Evolutionary conservation across 768 basidiomycete species (phyloP).

Genomic region (Mycena leptocephala): DNA sequence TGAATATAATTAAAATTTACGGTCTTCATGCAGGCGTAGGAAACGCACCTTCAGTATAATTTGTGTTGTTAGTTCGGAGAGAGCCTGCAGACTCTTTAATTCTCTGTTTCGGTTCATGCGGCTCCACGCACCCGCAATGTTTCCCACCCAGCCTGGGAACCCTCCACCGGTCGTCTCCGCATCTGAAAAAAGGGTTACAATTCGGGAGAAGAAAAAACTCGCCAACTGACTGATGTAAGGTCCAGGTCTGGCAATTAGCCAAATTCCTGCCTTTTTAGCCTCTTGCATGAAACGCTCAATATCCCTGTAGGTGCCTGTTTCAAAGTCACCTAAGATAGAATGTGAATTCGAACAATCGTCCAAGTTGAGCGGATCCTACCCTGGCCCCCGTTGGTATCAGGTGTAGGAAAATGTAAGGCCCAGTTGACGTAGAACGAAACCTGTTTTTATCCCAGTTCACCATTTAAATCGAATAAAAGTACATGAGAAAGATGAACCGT

Average conservation of each 20-base stretch:
- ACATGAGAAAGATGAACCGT: conserved; percentile 45
- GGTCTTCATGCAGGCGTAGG: background rate
- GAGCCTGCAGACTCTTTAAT: background rate
- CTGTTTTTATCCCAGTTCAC: background rate
- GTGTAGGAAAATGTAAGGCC: conserved; percentile 70
- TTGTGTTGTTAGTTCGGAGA: conserved; percentile 63
- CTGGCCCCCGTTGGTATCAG: conserved; percentile 57
- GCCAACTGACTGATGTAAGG: conserved; percentile 65
- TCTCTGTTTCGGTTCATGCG: conserved; percentile 41
- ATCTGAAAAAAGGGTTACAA: conserved; percentile 44
- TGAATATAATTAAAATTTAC: background rate
- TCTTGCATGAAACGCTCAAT: conserved; percentile 69
- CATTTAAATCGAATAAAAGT: background rate
- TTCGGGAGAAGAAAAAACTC: background rate
- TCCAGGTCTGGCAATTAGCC: conserved; percentile 71
- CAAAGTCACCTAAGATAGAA: conserved; percentile 55
- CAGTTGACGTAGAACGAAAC: conserved; percentile 75
- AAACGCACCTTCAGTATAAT: conserved; percentile 59
- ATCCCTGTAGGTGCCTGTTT: conserved; percentile 65
- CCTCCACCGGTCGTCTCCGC: conserved; percentile 71
- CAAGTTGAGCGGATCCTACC: conserved; percentile 38
- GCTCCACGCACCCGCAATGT: conserved; percentile 55
- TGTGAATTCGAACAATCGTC: background rate
- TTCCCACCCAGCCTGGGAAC: conserved; percentile 74
- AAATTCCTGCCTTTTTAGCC: conserved; percentile 67